Evolutionary conservation across 208 protist genomes (phyloP).

Genomic region (Angomonas ambiguus): DNA sequence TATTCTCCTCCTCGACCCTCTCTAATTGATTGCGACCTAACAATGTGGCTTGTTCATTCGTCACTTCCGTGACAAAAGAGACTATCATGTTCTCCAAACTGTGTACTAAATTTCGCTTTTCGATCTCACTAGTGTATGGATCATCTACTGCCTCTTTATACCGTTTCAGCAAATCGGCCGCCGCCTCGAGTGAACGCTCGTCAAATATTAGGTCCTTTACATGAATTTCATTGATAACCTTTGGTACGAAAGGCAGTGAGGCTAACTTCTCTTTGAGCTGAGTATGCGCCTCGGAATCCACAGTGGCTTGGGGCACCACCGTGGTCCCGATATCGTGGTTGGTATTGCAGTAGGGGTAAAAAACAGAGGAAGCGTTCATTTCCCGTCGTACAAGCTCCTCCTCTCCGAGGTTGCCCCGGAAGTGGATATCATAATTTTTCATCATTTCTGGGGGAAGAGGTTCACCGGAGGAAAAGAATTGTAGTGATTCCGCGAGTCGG

Average conservation of each 20-base stretch:
- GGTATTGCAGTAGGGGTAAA: slow-evolving; percentile 69
- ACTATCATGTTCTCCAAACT: slow-evolving; percentile 27
- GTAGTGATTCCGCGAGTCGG: slow-evolving; percentile 41
- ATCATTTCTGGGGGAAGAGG: slow-evolving; percentile 22
- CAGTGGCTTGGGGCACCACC: slow-evolving; percentile 1
- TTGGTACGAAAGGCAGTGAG: background rate
- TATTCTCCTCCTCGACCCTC: slow-evolving; percentile 13
- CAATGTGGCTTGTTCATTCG: slow-evolving; percentile 17
- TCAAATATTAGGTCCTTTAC: slow-evolving; percentile 26
- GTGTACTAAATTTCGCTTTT: slow-evolving; percentile 20
- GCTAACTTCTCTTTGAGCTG: slow-evolving; percentile 8
- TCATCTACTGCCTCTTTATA: slow-evolving; percentile 14
- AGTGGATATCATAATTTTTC: slow-evolving; percentile 30
- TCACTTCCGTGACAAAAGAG: slow-evolving; percentile 35
- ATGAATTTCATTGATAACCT: slow-evolving; percentile 18
- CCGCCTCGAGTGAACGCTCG: background rate
- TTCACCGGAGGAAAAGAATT: slow-evolving; percentile 29
- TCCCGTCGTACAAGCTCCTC: slow-evolving; percentile 29
- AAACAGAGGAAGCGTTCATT: slow-evolving; percentile 52
- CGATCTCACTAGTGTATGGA: slow-evolving; percentile 14
- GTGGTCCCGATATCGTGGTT: slow-evolving; percentile 14
- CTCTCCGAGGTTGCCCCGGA: slow-evolving; percentile 28
- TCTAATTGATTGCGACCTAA: background rate
- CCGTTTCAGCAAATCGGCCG: slow-evolving; percentile 16
- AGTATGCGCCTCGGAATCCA: slow-evolving; percentile 10